phyloP scores from a whole-genome alignment of 1,284 basidiomycete species.

The Cutaneotrichosporon sp. region DNA sequence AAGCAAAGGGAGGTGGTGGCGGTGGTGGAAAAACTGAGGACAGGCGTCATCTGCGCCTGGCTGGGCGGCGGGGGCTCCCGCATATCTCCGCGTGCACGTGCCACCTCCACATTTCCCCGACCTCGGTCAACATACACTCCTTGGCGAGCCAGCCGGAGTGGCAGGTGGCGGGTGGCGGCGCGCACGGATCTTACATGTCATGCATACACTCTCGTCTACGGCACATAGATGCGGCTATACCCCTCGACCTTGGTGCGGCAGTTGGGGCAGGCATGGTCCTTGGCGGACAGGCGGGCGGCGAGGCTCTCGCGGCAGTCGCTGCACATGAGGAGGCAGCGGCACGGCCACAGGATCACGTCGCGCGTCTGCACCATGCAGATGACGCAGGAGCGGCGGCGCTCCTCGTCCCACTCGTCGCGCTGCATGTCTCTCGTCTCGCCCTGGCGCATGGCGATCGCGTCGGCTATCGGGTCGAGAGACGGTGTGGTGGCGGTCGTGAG shows the following conservation, averaged over 20 bases:
- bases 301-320: slow-evolving; percentile 51
- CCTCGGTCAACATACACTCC: not conserved
- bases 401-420: slow-evolving; percentile 47
- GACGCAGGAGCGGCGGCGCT: slow-evolving; percentile 43
- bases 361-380: slow-evolving; percentile 50
- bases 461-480: not conserved
- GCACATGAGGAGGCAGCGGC: slow-evolving; percentile 49
- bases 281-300: slow-evolving; percentile 41
- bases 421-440: slow-evolving; percentile 3
- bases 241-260: slow-evolving; percentile 43
- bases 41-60: not conserved
- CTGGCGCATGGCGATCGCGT: slow-evolving; percentile 14
- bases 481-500: not conserved
- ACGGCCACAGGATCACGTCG: slow-evolving; percentile 52
- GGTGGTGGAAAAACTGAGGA: slow-evolving; percentile 1
- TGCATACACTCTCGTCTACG: slow-evolving; percentile 21
- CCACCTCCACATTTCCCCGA: slow-evolving; percentile 2
- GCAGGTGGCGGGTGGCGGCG: not conserved
- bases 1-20: not conserved
- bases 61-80: not conserved
- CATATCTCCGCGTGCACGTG: slow-evolving; percentile 7
- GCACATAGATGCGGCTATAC: slow-evolving; percentile 47
- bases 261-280: slow-evolving; percentile 50
- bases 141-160: not conserved
- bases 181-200: not conserved